A percentile compares a stretch with the other conserved stretches of the same genome.
These are phyloP conservation scores for Aspergillus carbonarius DNA, from an alignment of 2,329 filamentous ascomycete species.

Conservation along the genomic window DNA sequence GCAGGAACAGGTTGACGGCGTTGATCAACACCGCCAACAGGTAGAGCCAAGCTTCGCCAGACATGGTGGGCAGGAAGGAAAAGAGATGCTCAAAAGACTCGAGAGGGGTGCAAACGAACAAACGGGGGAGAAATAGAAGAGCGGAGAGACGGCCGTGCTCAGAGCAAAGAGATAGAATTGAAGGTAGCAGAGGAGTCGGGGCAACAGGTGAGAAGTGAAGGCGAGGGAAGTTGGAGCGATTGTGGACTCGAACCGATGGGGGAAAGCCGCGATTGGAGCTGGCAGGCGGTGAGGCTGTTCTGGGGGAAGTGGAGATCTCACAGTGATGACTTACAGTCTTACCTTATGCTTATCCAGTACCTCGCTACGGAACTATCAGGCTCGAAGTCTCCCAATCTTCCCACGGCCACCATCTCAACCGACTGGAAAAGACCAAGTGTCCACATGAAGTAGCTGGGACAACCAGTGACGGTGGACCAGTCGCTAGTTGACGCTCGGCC, in stretches of 20 bases:
- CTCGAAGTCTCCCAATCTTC: no score
- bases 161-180: constrained; percentile 15
- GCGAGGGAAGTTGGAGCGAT: not conserved
- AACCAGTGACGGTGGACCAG: not conserved
- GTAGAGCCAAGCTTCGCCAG: constrained; percentile 97
- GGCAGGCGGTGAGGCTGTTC: constrained; percentile 15
- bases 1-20: constrained; percentile 98
- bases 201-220: not conserved
- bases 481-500: not conserved
- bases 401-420: no score
- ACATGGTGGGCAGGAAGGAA: constrained; percentile 62
- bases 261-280: constrained; percentile 16
- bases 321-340: no score
- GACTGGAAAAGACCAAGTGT: no score
- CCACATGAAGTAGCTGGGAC: not conserved
- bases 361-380: no score
- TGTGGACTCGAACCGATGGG: constrained; percentile 15
- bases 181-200: constrained; percentile 20
- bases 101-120: constrained; percentile 9
- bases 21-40: constrained; percentile 98
- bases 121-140: constrained; percentile 18
- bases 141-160: constrained; percentile 6
- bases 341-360: not conserved
- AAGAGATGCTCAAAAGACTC: constrained; percentile 7
- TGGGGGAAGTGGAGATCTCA: not conserved